Conservation (phyloP, 1,284 basidiomycete genomes). For the Heterobasidion parviporum region DNA sequence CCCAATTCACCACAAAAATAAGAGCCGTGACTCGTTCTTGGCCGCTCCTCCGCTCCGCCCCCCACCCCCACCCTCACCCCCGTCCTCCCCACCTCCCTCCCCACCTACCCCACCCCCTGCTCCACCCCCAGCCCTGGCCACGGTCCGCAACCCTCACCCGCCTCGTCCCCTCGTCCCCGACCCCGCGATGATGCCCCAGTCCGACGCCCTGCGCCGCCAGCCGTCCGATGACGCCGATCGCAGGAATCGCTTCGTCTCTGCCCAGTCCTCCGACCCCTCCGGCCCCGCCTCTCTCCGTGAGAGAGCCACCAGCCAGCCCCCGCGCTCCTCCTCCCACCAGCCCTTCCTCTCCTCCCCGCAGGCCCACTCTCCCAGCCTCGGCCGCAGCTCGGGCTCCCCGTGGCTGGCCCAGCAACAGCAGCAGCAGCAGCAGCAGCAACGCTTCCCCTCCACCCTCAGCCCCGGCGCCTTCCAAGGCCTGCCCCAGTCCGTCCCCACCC, state of each 20-base stretch:
- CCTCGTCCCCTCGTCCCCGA: constrained; percentile 16
- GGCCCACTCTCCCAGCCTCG: constrained; percentile 40
- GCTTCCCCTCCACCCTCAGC: constrained; percentile 27
- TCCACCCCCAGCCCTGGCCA: constrained; percentile 3
- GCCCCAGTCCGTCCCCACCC: constrained; percentile 41
- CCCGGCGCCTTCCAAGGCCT: constrained; percentile 20
- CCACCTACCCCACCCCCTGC: constrained; percentile 6
- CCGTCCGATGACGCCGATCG: constrained; percentile 32
- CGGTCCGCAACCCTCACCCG: constrained; percentile 17
- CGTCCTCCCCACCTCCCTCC: neutral
- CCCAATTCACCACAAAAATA: too few species aligned
- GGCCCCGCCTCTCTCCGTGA: constrained; percentile 31
- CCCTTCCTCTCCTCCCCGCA: constrained; percentile 45
- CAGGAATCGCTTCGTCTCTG: constrained; percentile 47
- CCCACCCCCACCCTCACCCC: neutral
- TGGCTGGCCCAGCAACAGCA: constrained; percentile 38
- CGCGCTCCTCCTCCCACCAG: constrained; percentile 36
- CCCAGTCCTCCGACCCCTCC: constrained; percentile 28
- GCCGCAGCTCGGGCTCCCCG: constrained; percentile 26
- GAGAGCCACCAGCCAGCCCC: constrained; percentile 63
- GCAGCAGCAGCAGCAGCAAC: constrained; percentile 25
- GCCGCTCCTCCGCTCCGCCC: too few species aligned
- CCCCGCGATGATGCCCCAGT: constrained; percentile 18
- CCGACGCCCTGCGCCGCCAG: constrained; percentile 20
- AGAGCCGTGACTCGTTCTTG: too few species aligned